These are phyloP conservation scores for Termitomyces sp. DNA, from an alignment of 1,284 basidiomycete genomes.

Conservation along the genomic window DNA sequence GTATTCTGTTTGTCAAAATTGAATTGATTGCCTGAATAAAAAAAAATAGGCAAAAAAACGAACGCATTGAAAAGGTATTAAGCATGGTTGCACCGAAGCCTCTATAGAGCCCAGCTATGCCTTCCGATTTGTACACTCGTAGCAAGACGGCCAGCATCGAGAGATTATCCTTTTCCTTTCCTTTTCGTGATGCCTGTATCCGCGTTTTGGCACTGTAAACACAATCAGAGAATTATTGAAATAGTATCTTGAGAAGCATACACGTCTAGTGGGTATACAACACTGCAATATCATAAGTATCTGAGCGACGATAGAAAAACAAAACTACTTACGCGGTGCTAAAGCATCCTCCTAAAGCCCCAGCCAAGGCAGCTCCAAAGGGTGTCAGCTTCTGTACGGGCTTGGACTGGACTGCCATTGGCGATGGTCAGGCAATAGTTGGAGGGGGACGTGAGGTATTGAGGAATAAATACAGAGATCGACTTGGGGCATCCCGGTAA, in stretches of 20 bases:
- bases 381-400: constrained; percentile 71
- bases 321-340: constrained; percentile 80
- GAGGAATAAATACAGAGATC: constrained; percentile 14
- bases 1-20: constrained; percentile 64
- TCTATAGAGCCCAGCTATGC: constrained; percentile 79
- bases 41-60: constrained; percentile 26
- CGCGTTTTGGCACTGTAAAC: constrained; percentile 83
- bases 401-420: constrained; percentile 56
- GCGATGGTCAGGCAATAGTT: constrained; percentile 10
- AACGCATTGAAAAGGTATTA: constrained; percentile 95
- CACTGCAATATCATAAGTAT: constrained; percentile 35
- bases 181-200: constrained; percentile 74
- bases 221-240: not conserved
- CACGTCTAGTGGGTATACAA: constrained; percentile 95
- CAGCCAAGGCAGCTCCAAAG: constrained; percentile 89
- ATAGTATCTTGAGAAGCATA: constrained; percentile 40
- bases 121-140: constrained; percentile 75
- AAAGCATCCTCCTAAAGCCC: constrained; percentile 91
- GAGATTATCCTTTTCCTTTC: constrained; percentile 48
- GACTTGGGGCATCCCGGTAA: not conserved
- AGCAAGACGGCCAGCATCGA: constrained; percentile 64
- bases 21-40: not conserved
- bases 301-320: constrained; percentile 1
- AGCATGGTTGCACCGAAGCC: constrained; percentile 98
- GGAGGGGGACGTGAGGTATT: constrained; percentile 4